Conservation (phyloP, 345 rosid species). For the Arabidopsis thaliana region TAIR10.1 NC_003075.7:867501-868000, state of each 20-base stretch:
- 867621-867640: background rate
- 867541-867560: background rate
- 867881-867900: background rate
- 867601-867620: background rate
- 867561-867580: background rate
- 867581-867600: background rate
- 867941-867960: conserved; percentile 6
- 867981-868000: background rate
- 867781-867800: background rate
- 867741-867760: background rate
- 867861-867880: background rate
- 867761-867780: conserved; percentile 1
- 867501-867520: too few species aligned
- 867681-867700: background rate
- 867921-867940: conserved; percentile 25
- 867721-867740: background rate
- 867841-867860: background rate
- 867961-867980: conserved; percentile 19
- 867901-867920: conserved; percentile 21
- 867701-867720: background rate
- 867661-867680: background rate
- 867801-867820: background rate
- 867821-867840: background rate
- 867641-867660: background rate
- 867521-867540: background rate